Percentiles rank a stretch among this genome's conserved stretches.
These are phyloP conservation scores for Taphrina pruni DNA, from an alignment of 1,139 yeast genomes.

Conservation along the genomic window DNA sequence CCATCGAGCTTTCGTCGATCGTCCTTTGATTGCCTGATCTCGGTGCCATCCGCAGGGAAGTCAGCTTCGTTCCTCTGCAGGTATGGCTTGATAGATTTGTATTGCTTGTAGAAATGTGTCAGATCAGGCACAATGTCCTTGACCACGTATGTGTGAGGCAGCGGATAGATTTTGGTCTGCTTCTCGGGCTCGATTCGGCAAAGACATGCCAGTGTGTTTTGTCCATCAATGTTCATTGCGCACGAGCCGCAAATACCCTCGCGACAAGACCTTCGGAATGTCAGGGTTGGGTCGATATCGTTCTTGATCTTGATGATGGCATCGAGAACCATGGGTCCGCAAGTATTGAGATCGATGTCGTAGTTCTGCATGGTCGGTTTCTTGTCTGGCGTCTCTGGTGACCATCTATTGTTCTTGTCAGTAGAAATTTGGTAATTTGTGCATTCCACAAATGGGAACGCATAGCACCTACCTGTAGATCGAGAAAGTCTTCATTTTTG, in stretches of 20 bases:
- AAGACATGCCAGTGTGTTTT: slow-evolving; percentile 94
- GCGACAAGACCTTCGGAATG: slow-evolving; percentile 98
- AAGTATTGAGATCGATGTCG: slow-evolving; percentile 80
- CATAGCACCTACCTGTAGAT: slow-evolving; percentile 79
- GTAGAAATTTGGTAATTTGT: background rate
- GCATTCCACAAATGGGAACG: too few relatives aligned
- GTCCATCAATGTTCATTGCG: slow-evolving; percentile 99
- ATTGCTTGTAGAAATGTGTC: slow-evolving; percentile 97
- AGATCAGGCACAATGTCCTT: slow-evolving; percentile 97
- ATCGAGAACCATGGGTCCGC: slow-evolving; percentile 98
- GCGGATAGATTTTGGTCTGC: slow-evolving; percentile 88
- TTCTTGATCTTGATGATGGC: slow-evolving; percentile 92
- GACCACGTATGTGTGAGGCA: slow-evolving; percentile 98
- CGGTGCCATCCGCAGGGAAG: slow-evolving; percentile 86
- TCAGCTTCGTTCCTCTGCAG: slow-evolving; percentile 70
- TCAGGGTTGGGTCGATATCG: slow-evolving; percentile 93
- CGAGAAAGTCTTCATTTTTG: slow-evolving; percentile 79
- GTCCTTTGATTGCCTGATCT: slow-evolving; percentile 85
- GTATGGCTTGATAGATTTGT: slow-evolving; percentile 96
- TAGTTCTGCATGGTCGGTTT: slow-evolving; percentile 87
- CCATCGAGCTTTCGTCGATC: slow-evolving; percentile 98
- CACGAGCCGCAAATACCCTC: slow-evolving; percentile 99
- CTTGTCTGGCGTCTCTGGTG: slow-evolving; percentile 93
- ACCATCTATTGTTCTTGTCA: slow-evolving; percentile 59
- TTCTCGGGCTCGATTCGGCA: slow-evolving; percentile 82